phyloP scores from a whole-genome alignment of 805 yeast genomes.

The Zygosaccharomyces bailii region DNA sequence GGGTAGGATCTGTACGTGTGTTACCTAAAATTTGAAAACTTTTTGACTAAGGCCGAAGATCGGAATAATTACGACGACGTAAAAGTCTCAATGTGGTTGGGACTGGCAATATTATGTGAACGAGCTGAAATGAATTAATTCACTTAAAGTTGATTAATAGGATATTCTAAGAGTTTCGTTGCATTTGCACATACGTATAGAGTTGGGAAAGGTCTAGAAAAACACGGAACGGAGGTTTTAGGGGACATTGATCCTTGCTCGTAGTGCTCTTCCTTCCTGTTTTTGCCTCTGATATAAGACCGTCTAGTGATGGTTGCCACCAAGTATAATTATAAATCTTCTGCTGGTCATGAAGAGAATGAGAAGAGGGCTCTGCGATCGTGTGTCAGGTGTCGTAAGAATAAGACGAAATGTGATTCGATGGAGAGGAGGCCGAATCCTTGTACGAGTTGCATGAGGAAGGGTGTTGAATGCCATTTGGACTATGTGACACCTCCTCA shows the following conservation, averaged over 20 bases:
- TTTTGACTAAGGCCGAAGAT: not conserved
- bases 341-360: not conserved
- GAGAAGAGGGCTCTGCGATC: slow-evolving; percentile 45
- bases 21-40: not conserved
- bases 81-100: slow-evolving; percentile 6
- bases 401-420: slow-evolving; percentile 66
- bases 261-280: not conserved
- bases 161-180: not conserved
- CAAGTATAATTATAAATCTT: not conserved
- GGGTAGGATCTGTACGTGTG: too few relatives aligned
- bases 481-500: slow-evolving; percentile 55
- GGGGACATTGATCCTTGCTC: not conserved
- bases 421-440: slow-evolving; percentile 48
- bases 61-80: not conserved
- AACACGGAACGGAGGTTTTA: not conserved
- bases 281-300: not conserved
- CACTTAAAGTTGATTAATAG: not conserved
- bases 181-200: not conserved
- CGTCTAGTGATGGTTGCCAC: not conserved
- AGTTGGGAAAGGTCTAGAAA: not conserved
- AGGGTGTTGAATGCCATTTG: slow-evolving; percentile 49
- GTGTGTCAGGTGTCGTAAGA: slow-evolving; percentile 61
- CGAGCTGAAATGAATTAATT: too few relatives aligned
- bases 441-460: slow-evolving; percentile 54
- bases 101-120: too few relatives aligned